These are phyloP conservation scores for Rhodamnia rubescens DNA, from an alignment of 345 rosid species.

Conservation along the genomic window DNA sequence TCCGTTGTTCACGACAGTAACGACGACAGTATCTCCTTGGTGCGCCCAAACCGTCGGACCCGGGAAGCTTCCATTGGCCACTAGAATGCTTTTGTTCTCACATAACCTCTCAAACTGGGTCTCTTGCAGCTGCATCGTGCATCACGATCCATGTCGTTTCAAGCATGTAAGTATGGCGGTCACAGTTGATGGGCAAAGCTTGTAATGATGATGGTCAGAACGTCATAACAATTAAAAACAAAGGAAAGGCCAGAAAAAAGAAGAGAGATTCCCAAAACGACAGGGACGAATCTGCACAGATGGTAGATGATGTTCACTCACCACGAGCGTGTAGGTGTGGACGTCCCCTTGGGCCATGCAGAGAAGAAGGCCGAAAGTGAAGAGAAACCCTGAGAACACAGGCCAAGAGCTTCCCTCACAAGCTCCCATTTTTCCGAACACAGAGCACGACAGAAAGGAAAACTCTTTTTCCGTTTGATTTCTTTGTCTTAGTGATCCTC, in stretches of 20 bases:
- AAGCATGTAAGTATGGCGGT: background rate
- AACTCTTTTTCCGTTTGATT: background rate
- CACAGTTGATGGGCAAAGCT: background rate
- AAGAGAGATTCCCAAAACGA: background rate
- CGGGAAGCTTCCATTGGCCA: conserved; percentile 13
- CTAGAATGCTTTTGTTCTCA: conserved; percentile 2
- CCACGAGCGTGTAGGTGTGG: background rate
- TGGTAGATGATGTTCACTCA: background rate
- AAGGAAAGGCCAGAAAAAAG: background rate
- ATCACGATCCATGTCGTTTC: background rate
- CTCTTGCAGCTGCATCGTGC: conserved; percentile 4
- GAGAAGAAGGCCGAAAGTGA: background rate
- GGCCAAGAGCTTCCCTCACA: background rate
- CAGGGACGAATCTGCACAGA: background rate
- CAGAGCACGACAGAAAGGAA: background rate
- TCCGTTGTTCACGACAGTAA: conserved; percentile 10
- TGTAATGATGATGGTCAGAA: background rate
- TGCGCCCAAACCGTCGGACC: conserved; percentile 7
- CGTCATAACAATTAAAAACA: background rate
- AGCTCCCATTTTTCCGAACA: background rate
- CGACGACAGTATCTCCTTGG: conserved; percentile 6
- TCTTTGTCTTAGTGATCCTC: background rate
- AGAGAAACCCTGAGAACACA: background rate
- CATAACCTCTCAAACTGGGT: conserved; percentile 6
- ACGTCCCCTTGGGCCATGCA: background rate